Percentiles rank a stretch among this genome's conserved stretches.
phyloP scores from a whole-genome alignment of 305 asterid genomes.

The Rubia occidens region DNA sequence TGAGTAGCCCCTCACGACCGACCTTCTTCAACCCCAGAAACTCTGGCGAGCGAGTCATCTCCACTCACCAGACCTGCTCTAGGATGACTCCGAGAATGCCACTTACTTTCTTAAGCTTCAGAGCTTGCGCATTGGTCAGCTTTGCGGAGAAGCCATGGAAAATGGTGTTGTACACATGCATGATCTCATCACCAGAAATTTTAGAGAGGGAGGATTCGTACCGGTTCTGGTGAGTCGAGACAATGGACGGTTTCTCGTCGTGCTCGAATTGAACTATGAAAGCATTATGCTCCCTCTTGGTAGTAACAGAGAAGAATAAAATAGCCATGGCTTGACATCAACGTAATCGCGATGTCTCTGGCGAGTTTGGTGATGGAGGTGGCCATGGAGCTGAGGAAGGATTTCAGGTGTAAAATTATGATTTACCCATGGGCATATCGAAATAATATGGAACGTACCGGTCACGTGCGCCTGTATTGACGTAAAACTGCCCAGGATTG shows the following conservation, averaged over 20 bases:
- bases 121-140: conserved; percentile 38
- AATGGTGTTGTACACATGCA: conserved; percentile 48
- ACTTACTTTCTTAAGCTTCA: conserved; percentile 22
- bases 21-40: conserved; percentile 59
- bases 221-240: conserved; percentile 61
- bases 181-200: conserved; percentile 16
- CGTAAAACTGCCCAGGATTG: too few relatives aligned
- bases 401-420: too few relatives aligned
- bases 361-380: too few relatives aligned
- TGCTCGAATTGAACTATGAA: conserved; percentile 53
- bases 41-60: conserved; percentile 84
- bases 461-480: too few relatives aligned
- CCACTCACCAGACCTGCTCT: conserved; percentile 57
- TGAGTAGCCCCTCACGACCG: conserved; percentile 50
- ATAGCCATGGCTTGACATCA: neutral
- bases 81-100: conserved; percentile 50
- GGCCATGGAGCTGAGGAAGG: too few relatives aligned
- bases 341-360: too few relatives aligned
- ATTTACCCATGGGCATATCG: too few relatives aligned
- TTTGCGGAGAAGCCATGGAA: conserved; percentile 71
- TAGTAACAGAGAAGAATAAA: conserved; percentile 24
- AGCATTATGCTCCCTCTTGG: conserved; percentile 26
- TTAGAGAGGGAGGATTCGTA: conserved; percentile 53
- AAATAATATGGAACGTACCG: too few relatives aligned
- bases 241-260: conserved; percentile 61